Percentiles rank a stretch among this genome's conserved stretches.
phyloP scores from a whole-genome alignment of 768 basidiomycete genomes.

The Strobilomyces echinocephalus region DNA sequence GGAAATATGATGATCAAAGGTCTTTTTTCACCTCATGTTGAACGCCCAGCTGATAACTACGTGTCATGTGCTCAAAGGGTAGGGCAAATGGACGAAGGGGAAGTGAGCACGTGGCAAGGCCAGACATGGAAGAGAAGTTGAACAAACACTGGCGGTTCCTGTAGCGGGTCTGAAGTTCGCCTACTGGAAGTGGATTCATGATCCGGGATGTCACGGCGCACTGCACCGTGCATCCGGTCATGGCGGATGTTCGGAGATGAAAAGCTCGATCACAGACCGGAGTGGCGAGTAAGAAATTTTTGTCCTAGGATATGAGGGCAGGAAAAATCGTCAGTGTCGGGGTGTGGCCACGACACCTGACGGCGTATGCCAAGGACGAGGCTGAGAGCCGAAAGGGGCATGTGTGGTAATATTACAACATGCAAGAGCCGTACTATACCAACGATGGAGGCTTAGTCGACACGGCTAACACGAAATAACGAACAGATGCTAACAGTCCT shows the following conservation, averaged over 20 bases:
- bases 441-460: constrained; percentile 3
- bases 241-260: constrained; percentile 33
- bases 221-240: constrained; percentile 24
- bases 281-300: constrained; percentile 17
- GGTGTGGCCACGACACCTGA: constrained; percentile 1
- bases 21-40: constrained; percentile 28
- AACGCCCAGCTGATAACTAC: constrained; percentile 27
- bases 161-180: constrained; percentile 7
- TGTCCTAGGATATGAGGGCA: constrained; percentile 9
- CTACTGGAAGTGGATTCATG: constrained; percentile 16
- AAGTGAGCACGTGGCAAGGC: constrained; percentile 22
- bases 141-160: constrained; percentile 17
- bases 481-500: constrained; percentile 14
- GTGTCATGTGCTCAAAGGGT: constrained; percentile 27
- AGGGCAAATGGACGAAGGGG: constrained; percentile 20
- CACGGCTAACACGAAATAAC: constrained; percentile 4
- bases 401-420: constrained; percentile 9
- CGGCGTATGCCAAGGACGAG: not conserved
- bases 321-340: not conserved
- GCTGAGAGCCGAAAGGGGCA: constrained; percentile 12
- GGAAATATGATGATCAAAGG: constrained; percentile 23
- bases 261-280: constrained; percentile 12
- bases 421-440: constrained; percentile 17
- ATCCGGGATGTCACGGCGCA: constrained; percentile 28
- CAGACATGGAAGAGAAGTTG: constrained; percentile 23